Conservation (phyloP, 192 early-diverging fungal species). For the Entophlyctis luteolus region DNA sequence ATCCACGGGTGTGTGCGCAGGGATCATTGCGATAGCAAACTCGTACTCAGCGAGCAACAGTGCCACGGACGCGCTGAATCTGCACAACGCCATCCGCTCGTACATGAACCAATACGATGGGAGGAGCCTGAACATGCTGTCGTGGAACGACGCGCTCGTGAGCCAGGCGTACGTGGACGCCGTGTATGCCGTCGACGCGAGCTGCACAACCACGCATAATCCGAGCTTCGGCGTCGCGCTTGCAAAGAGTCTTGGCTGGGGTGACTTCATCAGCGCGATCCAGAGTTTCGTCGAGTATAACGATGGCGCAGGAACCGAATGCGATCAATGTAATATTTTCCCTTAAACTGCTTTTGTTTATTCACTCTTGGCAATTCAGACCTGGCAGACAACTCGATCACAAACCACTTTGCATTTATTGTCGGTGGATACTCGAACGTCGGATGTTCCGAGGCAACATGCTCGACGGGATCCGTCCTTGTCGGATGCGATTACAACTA, state of each 20-base stretch:
- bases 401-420: conserved; percentile 7
- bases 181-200: background rate
- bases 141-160: background rate
- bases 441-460: background rate
- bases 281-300: background rate
- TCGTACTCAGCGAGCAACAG: background rate
- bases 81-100: conserved; percentile 7
- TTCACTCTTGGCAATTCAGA: too few relatives aligned
- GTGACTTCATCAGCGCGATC: conserved; percentile 3
- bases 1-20: background rate
- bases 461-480: background rate
- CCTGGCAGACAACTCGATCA: background rate
- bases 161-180: conserved; percentile 6
- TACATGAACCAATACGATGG: background rate
- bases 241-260: conserved; percentile 4
- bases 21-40: background rate
- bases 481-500: conserved; percentile 15
- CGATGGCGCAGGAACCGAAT: conserved; percentile 5
- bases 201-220: background rate
- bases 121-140: background rate
- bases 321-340: background rate
- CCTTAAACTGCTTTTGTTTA: background rate
- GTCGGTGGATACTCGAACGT: background rate
- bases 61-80: background rate
- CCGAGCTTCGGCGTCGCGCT: background rate